Evolutionary conservation across 1,284 basidiomycete species (phyloP), one percentile per base, ranked within the genome.

Genomic region (Pseudozyma sp.): DNA sequence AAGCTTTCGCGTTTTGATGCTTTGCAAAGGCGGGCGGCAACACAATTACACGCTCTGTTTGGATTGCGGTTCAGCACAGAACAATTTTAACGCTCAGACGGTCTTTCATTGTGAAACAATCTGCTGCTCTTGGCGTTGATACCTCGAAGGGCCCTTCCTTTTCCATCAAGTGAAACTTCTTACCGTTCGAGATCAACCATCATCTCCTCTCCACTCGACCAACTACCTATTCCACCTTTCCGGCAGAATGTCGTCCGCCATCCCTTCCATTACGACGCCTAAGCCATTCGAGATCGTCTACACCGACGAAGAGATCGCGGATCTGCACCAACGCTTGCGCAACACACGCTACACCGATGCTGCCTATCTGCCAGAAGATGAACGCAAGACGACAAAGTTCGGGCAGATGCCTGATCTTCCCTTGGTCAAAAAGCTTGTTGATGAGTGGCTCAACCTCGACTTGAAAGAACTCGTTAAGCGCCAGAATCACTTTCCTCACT

Each of bases 231-330:
- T 40, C 39, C 39, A 4, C 8, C 11, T n/a, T 11, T 45, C 11
- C n/a, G 25, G 25, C 14, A 55, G 25, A 11, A 59, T 64, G 64
- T 54, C 64, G 25, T 63, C 52, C 16, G 61, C 44, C 5, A 66
- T 72, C 16, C 74, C 66, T 14, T 14, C 70, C 42, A 76, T 76
- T 59, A 58, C 66, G 2, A n/a, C 74, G 43, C 70, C 74, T 35
- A 59, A 73, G 58, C 74, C 74, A 0, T 76, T 76, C 60, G 55
- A 47, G 31, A 64, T 81, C 57, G 62, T 59, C 44, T 78, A 80
- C 54, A 48, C 54, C 42, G 54, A 67, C 45, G 56, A 64, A 14
- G 73, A 70, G 40, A 52, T 81, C 31, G 51, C 69, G 5, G 65
- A 67, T 34, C 62, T 80, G 34, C 55, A 65, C 45, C 43, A 54